Evolutionary conservation across 345 rosid species (phyloP), one percentile per base, ranked within the genome.

Genomic region (Rubroshorea leprosula): DNA sequence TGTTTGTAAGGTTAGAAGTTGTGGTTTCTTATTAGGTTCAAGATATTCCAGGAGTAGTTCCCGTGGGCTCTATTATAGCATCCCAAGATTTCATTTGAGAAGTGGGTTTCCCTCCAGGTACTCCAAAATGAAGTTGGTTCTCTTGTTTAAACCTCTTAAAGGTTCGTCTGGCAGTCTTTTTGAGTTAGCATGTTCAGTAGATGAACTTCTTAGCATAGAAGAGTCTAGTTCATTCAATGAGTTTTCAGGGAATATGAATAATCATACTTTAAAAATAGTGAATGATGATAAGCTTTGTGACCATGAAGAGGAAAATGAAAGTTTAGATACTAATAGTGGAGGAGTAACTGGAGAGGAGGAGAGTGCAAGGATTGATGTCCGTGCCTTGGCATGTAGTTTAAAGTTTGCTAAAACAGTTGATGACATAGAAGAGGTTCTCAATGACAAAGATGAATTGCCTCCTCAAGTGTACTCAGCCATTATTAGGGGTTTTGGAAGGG

Each of bases 401-500:
- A 72, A 67, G 66, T 70, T 54, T 44, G 84, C 87, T 12, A 78
- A 77, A 77, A 81, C 86, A 2, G 87, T 83, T 0, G 88, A 86
- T 61, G 91, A 86, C 68, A 79, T 87, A 13, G 91, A 85, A 66
- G 76, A 61, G 69, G 82, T 89, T 65, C 84, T 93, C 5, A 83
- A 78, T 80, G 90, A 69, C 58, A 79, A 64, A 55, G 84, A 74
- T 55, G 83, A 72, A 31, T 66, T 89, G 66, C 94, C 97, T 47
- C 82, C 77, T 44, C 83, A 76, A 67, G 94, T 85, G 6, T 80
- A 73, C 66, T 78, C 81, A 17, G 69, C 85, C 58, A 76, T 89
- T 80, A 85, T 93, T 38, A 82, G 68, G 59, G 85, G 83, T 51
- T 78, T 86, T 43, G 99, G 96, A 15, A 78, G 77, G 69, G 89